Evolutionary conservation across 2,329 filamentous ascomycete genomes (phyloP).

Genomic region (Cryphonectria parasitica): DNA sequence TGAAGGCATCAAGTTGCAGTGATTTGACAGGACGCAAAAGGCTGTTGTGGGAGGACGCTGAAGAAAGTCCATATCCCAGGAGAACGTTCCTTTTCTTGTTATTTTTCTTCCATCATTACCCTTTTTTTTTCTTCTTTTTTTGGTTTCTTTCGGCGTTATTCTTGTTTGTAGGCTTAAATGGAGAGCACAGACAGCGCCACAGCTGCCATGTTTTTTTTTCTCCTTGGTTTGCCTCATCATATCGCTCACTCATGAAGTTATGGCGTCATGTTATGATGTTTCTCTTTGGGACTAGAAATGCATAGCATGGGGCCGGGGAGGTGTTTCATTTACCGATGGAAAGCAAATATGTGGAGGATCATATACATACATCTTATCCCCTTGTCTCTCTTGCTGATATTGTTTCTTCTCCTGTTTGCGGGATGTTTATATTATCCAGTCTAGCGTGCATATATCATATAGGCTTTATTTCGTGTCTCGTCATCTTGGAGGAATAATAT

Average conservation of each 20-base stretch:
- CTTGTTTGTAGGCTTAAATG: neutral
- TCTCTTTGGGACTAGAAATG: slow-evolving; percentile 1
- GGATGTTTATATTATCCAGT: neutral
- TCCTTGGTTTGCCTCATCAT: neutral
- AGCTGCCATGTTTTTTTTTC: neutral
- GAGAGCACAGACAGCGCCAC: neutral
- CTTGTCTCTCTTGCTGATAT: neutral
- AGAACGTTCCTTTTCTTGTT: neutral
- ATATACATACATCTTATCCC: neutral
- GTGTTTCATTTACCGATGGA: neutral
- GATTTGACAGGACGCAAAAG: neutral
- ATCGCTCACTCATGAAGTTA: slow-evolving; percentile 15
- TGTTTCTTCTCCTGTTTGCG: neutral
- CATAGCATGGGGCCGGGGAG: slow-evolving; percentile 2
- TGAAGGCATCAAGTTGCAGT: slow-evolving; percentile 49
- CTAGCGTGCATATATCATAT: neutral
- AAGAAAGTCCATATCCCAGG: neutral
- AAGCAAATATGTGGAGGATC: neutral
- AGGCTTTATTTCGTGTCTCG: neutral
- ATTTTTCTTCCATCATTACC: no score
- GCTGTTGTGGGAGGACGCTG: neutral
- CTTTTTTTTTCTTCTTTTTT: neutral
- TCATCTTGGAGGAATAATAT: neutral
- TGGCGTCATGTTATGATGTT: slow-evolving; percentile 13
- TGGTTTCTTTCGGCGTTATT: neutral